Evolutionary conservation across 1,284 basidiomycete genomes (phyloP).

Genomic region (Tylopilus sp.): DNA sequence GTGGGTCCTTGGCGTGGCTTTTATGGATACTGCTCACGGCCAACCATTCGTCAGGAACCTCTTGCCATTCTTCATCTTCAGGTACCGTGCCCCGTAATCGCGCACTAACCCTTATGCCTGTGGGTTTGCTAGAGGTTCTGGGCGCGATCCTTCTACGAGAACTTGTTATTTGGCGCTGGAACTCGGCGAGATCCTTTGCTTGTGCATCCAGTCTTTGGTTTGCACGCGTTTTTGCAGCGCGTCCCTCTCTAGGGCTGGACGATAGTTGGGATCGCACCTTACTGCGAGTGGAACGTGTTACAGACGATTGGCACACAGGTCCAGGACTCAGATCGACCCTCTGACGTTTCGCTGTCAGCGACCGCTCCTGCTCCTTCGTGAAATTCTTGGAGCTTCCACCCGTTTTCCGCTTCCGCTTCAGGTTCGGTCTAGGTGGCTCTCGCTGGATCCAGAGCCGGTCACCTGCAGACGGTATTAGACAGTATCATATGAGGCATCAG

Average conservation of each 20-base stretch:
- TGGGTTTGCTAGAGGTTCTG: slow-evolving; percentile 31
- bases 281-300: slow-evolving; percentile 11
- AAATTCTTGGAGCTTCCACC: slow-evolving; percentile 29
- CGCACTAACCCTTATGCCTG: slow-evolving; percentile 64
- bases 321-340: slow-evolving; percentile 11
- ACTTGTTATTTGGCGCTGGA: slow-evolving; percentile 47
- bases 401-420: slow-evolving; percentile 56
- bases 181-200: slow-evolving; percentile 61
- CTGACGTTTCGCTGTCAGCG: slow-evolving; percentile 21
- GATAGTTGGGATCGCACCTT: slow-evolving; percentile 15
- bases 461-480: slow-evolving; percentile 35
- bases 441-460: slow-evolving; percentile 89
- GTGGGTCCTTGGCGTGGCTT: slow-evolving; percentile 11
- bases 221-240: slow-evolving; percentile 67
- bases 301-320: slow-evolving; percentile 11
- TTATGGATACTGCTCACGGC: slow-evolving; percentile 27
- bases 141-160: slow-evolving; percentile 14
- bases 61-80: slow-evolving; percentile 70
- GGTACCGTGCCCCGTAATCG: slow-evolving; percentile 50
- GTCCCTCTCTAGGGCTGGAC: slow-evolving; percentile 39
- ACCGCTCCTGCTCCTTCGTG: slow-evolving; percentile 21
- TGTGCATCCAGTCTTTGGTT: slow-evolving; percentile 65
- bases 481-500: slow-evolving; percentile 5
- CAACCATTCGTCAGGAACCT: slow-evolving; percentile 74
- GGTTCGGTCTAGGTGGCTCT: slow-evolving; percentile 48